These are phyloP conservation scores for Serendipita indica DNA, from an alignment of 768 basidiomycete species.

Conservation along the genomic window DNA sequence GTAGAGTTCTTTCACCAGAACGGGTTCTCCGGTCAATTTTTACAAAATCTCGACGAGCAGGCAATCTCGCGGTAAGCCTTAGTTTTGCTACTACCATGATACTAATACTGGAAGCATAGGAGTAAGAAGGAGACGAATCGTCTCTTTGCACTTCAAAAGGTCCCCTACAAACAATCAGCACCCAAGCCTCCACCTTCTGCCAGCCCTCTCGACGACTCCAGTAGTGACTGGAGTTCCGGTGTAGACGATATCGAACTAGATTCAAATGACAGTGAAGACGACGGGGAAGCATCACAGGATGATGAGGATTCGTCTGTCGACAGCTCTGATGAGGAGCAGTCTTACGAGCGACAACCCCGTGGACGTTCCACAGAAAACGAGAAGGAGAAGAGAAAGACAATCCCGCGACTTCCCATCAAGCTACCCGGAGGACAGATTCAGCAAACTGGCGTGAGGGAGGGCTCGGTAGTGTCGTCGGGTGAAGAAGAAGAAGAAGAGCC, in stretches of 20 bases:
- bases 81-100: too few relatives aligned
- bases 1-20: constrained; percentile 51
- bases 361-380: constrained; percentile 33
- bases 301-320: constrained; percentile 17
- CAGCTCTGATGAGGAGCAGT: constrained; percentile 57
- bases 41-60: constrained; percentile 55
- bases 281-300: constrained; percentile 23
- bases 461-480: constrained; percentile 21
- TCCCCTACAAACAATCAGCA: constrained; percentile 26
- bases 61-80: constrained; percentile 59
- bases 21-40: constrained; percentile 47
- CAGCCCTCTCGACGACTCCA: constrained; percentile 47
- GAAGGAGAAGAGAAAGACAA: constrained; percentile 32
- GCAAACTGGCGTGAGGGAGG: constrained; percentile 31
- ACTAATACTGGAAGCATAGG: too few relatives aligned
- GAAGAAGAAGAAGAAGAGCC: constrained; percentile 15
- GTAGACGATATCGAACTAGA: constrained; percentile 22
- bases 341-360: constrained; percentile 53
- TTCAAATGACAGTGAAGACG: constrained; percentile 13
- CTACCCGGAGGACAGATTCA: constrained; percentile 65
- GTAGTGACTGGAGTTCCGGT: constrained; percentile 36
- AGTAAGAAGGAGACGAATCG: constrained; percentile 72
- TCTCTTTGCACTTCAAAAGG: constrained; percentile 55
- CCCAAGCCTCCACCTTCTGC: constrained; percentile 53
- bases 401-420: constrained; percentile 72